Base-by-base conservation (phyloP, 176 grass and related monocot genomes). In the Themeda triandra region DNA sequence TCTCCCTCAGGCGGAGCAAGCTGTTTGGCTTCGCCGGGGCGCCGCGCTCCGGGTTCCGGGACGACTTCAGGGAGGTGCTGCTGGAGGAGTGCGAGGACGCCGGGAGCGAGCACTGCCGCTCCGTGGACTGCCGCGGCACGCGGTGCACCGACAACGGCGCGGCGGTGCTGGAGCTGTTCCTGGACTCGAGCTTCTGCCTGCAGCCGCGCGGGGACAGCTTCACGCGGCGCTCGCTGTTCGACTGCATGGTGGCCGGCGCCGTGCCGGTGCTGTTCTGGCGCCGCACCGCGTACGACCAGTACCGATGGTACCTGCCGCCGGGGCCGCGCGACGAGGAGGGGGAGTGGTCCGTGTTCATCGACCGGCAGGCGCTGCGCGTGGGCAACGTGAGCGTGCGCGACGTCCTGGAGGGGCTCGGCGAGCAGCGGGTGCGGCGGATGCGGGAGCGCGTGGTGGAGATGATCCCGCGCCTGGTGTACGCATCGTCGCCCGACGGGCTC, bases 141-240 rank as follows among this genome's bases (percentile, higher is more conserved):
- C 53, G 86, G 82, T 95, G 95, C 82, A 85, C 63, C 14, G 81
- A 93, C 42, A 82, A 90, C 70, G 85, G 85, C 71, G 83, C 82
- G 19, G 48, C 24, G 49, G 85, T 92, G 71, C 81, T 88, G 91
- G 30, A 73, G n/a, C 82, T 98, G 30, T 98, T 98, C 86, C 81
- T 98, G 25, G 87, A 88, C 84, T 93, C 92, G 2, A 40, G 37
- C 14, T 98, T 98, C 89, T 98, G 95, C 86, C 91, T 98, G 58
- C 95, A 98, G 85, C 95, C 95, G 42, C 89, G 91, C 36, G 95
- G 95, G 30, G 95, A 98, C 76, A 98, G 95, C 86, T 93, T 87
- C 91, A 95, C 95, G 37, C 86, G 95, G 35, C 88, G 92, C 8
- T 98, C 95, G 4, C 64, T 98, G 83, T 98, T 98, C 81, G 95